Evolutionary conservation across 768 basidiomycete species (phyloP).

Genomic region (Kwoniella pini): DNA sequence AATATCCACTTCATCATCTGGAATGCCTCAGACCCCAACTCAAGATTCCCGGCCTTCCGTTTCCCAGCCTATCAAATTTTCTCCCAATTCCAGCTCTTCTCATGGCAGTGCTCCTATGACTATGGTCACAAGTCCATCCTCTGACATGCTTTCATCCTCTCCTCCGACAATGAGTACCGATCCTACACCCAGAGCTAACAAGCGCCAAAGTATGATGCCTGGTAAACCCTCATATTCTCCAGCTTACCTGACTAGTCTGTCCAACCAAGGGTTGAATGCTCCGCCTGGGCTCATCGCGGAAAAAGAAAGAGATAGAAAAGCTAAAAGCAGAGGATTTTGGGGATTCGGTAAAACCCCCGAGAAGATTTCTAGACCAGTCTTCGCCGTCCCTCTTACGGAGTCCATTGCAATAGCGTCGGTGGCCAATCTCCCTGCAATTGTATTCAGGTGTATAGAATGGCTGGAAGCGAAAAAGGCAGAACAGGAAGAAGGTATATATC

Average conservation of each 20-base stretch:
- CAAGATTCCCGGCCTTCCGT: conserved; percentile 6
- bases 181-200: conserved; percentile 29
- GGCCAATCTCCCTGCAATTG: conserved; percentile 86
- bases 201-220: conserved; percentile 49
- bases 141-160: conserved; percentile 60
- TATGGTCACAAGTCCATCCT: conserved; percentile 66
- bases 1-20: conserved; percentile 13
- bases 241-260: conserved; percentile 40
- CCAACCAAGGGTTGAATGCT: conserved; percentile 35
- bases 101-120: conserved; percentile 59
- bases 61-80: neutral
- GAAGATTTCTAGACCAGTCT: conserved; percentile 65
- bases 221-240: conserved; percentile 30
- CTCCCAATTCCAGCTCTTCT: conserved; percentile 10
- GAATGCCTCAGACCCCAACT: conserved; percentile 13
- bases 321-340: conserved; percentile 92
- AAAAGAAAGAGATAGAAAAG: conserved; percentile 73
- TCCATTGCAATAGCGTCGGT: conserved; percentile 85
- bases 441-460: conserved; percentile 94
- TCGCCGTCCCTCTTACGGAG: conserved; percentile 83
- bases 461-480: conserved; percentile 91
- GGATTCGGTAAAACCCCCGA: conserved; percentile 66
- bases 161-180: conserved; percentile 15
- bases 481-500: conserved; percentile 96
- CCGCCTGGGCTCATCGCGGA: conserved; percentile 20